phyloP scores from a whole-genome alignment of 1,284 basidiomycete genomes.

The Cryptococcus amylolentus region DNA sequence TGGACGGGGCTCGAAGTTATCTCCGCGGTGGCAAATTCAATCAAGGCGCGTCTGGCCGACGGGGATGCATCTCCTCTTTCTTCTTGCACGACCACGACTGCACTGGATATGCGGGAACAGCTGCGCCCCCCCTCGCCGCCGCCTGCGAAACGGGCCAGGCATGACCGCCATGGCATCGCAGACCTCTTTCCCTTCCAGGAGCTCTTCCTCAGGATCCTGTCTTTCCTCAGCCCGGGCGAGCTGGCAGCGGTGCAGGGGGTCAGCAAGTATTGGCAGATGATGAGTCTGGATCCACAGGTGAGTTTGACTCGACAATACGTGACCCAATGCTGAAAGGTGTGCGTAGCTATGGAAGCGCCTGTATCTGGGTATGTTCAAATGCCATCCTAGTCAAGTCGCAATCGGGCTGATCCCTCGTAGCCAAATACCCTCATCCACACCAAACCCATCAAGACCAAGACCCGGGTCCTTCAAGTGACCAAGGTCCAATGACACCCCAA shows the following conservation, averaged over 20 bases:
- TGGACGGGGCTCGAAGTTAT: too few relatives aligned
- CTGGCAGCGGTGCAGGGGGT: conserved; percentile 42
- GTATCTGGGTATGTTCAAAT: conserved; percentile 33
- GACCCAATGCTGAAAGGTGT: conserved; percentile 6
- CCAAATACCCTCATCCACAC: conserved; percentile 46
- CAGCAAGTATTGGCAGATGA: conserved; percentile 38
- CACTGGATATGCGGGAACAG: too few relatives aligned
- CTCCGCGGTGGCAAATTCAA: too few relatives aligned
- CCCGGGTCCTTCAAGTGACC: conserved; percentile 1
- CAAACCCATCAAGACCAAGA: conserved; percentile 27
- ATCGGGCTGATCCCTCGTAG: conserved; percentile 10
- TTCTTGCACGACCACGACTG: too few relatives aligned
- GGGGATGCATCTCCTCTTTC: too few relatives aligned
- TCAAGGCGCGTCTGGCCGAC: too few relatives aligned
- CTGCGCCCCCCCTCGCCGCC: too few relatives aligned
- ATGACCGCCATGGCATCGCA: conserved; percentile 3
- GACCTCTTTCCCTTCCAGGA: conserved; percentile 44
- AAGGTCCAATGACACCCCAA: conserved; percentile 5
- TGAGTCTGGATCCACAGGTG: conserved; percentile 46
- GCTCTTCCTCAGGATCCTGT: conserved; percentile 47
- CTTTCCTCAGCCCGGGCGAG: conserved; percentile 35
- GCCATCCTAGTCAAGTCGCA: neutral
- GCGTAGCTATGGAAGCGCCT: conserved; percentile 42
- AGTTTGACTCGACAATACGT: conserved; percentile 5
- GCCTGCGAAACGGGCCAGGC: too few relatives aligned